A percentile compares a stretch with the other conserved stretches of the same genome.
phyloP scores from a whole-genome alignment of 768 basidiomycete genomes.

The Strobilomyces echinocephalus region DNA sequence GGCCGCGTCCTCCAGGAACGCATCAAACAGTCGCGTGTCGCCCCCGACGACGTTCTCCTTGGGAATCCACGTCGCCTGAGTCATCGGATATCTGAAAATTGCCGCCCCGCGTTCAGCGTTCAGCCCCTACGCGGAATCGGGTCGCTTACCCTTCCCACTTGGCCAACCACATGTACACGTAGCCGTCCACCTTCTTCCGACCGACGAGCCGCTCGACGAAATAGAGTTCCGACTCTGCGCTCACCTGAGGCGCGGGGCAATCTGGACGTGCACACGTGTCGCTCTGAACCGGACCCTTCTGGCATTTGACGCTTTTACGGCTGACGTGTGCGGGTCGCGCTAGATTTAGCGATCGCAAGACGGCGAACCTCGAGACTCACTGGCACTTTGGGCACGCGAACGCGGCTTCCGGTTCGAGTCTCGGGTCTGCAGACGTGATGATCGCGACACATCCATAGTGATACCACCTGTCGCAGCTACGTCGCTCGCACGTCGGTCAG shows the following conservation, averaged over 20 bases:
- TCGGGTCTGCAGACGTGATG: constrained; percentile 33
- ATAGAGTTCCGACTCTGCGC: constrained; percentile 9
- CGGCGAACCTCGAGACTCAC: constrained; percentile 14
- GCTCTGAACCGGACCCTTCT: constrained; percentile 4
- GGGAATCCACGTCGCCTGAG: constrained; percentile 28
- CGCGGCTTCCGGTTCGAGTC: constrained; percentile 27
- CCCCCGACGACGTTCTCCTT: constrained; percentile 25
- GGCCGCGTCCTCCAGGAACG: constrained; percentile 15
- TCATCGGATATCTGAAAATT: constrained; percentile 22
- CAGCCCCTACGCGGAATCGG: not conserved
- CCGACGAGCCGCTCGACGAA: constrained; percentile 30
- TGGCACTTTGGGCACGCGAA: constrained; percentile 44
- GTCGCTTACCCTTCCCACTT: constrained; percentile 32
- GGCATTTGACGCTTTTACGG: constrained; percentile 9
- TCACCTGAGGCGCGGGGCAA: constrained; percentile 15
- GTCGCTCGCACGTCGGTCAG: not conserved
- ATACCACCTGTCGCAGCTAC: constrained; percentile 44
- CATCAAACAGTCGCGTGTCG: constrained; percentile 9
- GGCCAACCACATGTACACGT: constrained; percentile 24
- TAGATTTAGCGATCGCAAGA: not conserved
- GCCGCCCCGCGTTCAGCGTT: not conserved
- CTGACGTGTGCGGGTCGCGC: not conserved
- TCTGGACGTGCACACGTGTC: constrained; percentile 24
- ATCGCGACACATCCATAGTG: constrained; percentile 51
- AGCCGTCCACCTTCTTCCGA: constrained; percentile 15